A percentile compares a stretch with the other conserved stretches of the same genome.
phyloP scores from a whole-genome alignment of 225 moss, liverwort and hornwort species.

The Polytrichum commune region DNA sequence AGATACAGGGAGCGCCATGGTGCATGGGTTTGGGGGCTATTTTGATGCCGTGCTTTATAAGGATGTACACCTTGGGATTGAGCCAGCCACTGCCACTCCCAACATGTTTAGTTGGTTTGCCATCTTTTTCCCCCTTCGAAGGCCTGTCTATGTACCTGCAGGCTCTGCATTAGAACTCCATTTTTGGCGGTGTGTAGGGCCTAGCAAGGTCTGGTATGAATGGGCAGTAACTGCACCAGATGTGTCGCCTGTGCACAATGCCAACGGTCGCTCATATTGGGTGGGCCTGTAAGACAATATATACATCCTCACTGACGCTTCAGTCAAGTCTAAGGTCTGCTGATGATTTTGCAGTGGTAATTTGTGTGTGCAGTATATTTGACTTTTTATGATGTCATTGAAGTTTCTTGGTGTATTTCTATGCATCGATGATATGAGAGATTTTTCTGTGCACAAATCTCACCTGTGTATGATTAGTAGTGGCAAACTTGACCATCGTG shows the following conservation, averaged over 20 bases:
- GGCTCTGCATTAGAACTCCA: slow-evolving; percentile 85
- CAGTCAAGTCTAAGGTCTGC: slow-evolving; percentile 4
- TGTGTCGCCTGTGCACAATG: slow-evolving; percentile 91
- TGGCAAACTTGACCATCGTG: too few species aligned
- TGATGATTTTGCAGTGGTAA: background rate
- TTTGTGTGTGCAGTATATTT: slow-evolving; percentile 4
- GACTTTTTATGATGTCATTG: slow-evolving; percentile 4
- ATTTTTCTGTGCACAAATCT: background rate
- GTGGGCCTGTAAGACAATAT: slow-evolving; percentile 70
- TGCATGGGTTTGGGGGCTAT: slow-evolving; percentile 98
- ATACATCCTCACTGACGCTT: slow-evolving; percentile 6
- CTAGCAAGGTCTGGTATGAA: slow-evolving; percentile 99
- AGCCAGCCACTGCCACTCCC: slow-evolving; percentile 94
- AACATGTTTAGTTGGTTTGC: slow-evolving; percentile 99
- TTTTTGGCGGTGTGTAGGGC: slow-evolving; percentile 97
- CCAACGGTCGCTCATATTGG: slow-evolving; percentile 98
- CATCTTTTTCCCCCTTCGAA: slow-evolving; percentile 94
- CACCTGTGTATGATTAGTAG: too few species aligned
- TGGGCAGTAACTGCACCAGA: slow-evolving; percentile 90
- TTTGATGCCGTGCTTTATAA: slow-evolving; percentile 95
- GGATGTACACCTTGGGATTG: slow-evolving; percentile 93
- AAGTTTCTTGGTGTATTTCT: slow-evolving; percentile 4
- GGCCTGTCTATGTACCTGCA: slow-evolving; percentile 89
- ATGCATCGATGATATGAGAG: background rate
- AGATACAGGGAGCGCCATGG: slow-evolving; percentile 88